Evolutionary conservation across 257 asterid species (phyloP).

Genomic region (Solanum etuberosum): DNA sequence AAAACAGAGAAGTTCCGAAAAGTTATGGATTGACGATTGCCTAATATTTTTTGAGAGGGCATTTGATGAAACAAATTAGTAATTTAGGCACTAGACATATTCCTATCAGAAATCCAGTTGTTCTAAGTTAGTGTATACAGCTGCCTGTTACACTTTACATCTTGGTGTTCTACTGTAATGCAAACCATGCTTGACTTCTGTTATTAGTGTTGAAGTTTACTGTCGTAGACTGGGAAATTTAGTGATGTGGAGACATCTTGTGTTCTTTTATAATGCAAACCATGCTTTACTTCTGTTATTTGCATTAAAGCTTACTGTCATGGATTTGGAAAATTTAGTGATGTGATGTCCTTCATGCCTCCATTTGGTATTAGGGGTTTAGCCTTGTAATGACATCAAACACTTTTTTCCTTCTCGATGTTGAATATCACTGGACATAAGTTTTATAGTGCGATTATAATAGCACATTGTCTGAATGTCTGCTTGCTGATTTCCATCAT

Average conservation of each 20-base stretch:
- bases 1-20: not conserved
- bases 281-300: not conserved
- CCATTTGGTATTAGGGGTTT: not conserved
- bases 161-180: not conserved
- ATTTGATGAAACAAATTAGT: not conserved
- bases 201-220: not conserved
- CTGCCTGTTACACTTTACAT: not conserved
- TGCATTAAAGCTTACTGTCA: not conserved
- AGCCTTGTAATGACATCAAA: not conserved
- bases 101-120: not conserved
- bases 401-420: not conserved
- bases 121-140: not conserved
- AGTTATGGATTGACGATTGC: not conserved
- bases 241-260: not conserved
- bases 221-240: not conserved
- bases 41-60: not conserved
- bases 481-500: not conserved
- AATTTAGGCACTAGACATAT: not conserved
- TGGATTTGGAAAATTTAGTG: not conserved
- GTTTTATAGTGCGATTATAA: not conserved
- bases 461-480: not conserved
- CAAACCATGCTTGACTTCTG: not conserved
- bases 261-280: not conserved
- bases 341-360: not conserved
- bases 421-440: not conserved